Conservation (phyloP, 768 basidiomycete species). For the Auriscalpium orientale region DNA sequence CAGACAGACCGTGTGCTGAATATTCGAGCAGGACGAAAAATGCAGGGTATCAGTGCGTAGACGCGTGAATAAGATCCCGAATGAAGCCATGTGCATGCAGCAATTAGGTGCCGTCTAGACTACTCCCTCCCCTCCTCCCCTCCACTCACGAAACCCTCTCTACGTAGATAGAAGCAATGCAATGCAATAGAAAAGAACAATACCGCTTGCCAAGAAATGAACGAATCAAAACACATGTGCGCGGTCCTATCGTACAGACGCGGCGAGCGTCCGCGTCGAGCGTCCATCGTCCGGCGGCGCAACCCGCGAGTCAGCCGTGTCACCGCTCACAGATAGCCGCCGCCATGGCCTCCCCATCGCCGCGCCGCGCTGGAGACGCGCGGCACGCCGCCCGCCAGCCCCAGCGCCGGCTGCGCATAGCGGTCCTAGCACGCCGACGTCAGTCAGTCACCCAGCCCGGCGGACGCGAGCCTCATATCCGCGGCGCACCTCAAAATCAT, state of each 20-base stretch:
- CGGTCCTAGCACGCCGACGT: background rate
- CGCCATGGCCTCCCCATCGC: background rate
- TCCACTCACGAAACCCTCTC: too few relatives aligned
- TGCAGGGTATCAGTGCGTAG: too few relatives aligned
- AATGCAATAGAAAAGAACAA: too few relatives aligned
- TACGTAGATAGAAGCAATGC: too few relatives aligned
- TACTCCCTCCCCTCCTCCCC: too few relatives aligned
- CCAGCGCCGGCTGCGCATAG: background rate
- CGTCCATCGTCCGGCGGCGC: background rate
- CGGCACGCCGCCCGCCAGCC: background rate
- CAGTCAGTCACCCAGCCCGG: background rate
- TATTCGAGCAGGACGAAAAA: too few relatives aligned
- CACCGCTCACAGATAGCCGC: background rate
- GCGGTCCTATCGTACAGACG: background rate
- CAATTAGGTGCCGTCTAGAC: too few relatives aligned
- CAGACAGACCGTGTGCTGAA: too few relatives aligned
- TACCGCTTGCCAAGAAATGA: background rate
- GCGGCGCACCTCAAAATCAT: conserved; percentile 13
- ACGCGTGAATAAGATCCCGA: too few relatives aligned
- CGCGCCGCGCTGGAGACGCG: background rate
- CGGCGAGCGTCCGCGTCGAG: background rate
- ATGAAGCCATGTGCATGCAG: too few relatives aligned
- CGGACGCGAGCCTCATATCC: background rate
- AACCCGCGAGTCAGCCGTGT: background rate
- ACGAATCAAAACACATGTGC: background rate